Evolutionary conservation across 2,329 filamentous ascomycete genomes (phyloP), one percentile per base, ranked within the genome.

Genomic region (Diaporthe capsici): DNA sequence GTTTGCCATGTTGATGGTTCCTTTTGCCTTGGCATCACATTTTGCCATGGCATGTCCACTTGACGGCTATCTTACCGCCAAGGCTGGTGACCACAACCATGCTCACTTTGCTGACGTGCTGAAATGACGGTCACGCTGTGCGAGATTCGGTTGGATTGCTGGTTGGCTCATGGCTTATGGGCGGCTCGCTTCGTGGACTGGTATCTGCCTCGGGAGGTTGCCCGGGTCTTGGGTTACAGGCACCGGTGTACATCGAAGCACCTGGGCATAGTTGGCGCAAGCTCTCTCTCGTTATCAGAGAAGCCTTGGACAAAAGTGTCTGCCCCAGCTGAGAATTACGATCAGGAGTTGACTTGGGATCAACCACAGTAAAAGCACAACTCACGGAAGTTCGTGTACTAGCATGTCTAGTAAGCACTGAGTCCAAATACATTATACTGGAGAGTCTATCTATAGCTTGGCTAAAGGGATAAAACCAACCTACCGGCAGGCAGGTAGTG

Each of bases 401-500:
- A 22, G 44, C 44, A 49, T 9, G 20, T 53, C n/a, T 53, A 25
- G n/a, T 17, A 55, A 25, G 13, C 10, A 55, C 31, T n/a, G 20
- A n/a, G 17, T 6, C 8, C 9, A 8, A 58, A 37, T 5, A 58
- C 13, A 20, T 37, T 13, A 44, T 5, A 44, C 31, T 10, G 2
- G 5, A 10, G 9, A 28, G 7, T 17, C 58, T 42, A 44, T 25
- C 12, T 25, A 10, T 17, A 25, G 22, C 37, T 42, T 42, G 13
- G 37, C n/a, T 17, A 5, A 13, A 37, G n/a, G 37, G n/a, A 8
- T 63, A 42, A 13, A 17, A 28, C 9, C 37, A 42, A 17, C n/a
- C n/a, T 44, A 42, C 58, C 34, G 60, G 60, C 60, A 63, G 39
- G 60, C 39, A 55, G 42, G 17, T 12, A 37, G 55, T 58, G 25